Evolutionary conservation across 2,329 filamentous ascomycete species (phyloP).

Genomic region (Pseudocercospora pini-densiflorae): DNA sequence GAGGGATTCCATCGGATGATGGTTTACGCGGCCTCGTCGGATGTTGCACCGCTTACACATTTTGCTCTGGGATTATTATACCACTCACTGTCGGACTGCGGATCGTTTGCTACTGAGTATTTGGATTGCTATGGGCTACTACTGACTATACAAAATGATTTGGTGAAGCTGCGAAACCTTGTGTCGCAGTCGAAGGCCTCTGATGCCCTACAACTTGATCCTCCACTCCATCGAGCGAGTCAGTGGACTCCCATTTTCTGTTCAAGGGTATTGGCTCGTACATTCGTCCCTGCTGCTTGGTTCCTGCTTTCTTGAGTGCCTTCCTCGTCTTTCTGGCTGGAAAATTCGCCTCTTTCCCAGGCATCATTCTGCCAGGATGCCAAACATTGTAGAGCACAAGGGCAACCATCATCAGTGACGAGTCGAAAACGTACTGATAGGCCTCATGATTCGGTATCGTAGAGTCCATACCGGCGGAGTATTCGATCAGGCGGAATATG

Average conservation of each 20-base stretch:
- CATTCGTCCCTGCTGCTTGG: not conserved
- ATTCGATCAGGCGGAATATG: conserved; percentile 65
- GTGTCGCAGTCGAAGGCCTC: not conserved
- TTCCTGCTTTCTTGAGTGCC: conserved; percentile 14
- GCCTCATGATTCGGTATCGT: conserved; percentile 55
- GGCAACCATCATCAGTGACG: conserved; percentile 23
- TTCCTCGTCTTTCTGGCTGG: conserved; percentile 19
- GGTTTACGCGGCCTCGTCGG: not conserved
- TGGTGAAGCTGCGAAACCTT: not conserved
- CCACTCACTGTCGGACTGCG: not conserved
- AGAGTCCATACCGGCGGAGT: conserved; percentile 54
- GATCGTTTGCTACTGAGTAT: not conserved
- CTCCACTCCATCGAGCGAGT: not conserved
- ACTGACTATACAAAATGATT: not conserved
- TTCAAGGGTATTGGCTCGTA: not conserved
- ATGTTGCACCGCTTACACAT: not conserved
- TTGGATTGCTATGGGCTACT: not conserved
- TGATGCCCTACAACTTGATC: not conserved
- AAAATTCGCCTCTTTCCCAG: conserved; percentile 21
- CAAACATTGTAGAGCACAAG: conserved; percentile 21
- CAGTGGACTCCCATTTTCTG: not conserved
- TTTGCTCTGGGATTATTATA: not conserved
- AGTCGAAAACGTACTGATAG: conserved; percentile 51
- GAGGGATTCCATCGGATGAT: not conserved
- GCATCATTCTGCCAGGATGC: conserved; percentile 24